phyloP scores from a whole-genome alignment of 192 early-diverging fungal genomes.

The Coemansia sp. region DNA sequence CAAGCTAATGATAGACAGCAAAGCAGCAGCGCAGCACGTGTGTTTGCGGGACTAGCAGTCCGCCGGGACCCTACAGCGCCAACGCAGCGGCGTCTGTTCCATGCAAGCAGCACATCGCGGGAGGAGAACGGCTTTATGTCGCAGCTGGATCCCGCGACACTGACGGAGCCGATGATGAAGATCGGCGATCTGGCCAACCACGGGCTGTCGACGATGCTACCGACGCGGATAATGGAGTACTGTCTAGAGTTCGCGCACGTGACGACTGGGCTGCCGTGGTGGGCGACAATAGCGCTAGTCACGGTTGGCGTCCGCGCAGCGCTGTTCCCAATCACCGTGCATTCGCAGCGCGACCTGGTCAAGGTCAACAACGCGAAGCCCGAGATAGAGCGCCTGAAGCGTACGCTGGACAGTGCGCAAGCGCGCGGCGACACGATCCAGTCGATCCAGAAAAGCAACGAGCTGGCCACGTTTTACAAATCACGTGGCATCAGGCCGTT shows the following conservation, averaged over 20 bases:
- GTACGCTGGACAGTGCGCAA: constrained; percentile 64
- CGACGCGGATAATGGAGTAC: constrained; percentile 72
- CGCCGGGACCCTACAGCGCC: neutral
- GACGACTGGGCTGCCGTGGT: constrained; percentile 88
- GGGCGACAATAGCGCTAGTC: constrained; percentile 77
- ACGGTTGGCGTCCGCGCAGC: constrained; percentile 65
- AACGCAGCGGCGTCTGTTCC: neutral
- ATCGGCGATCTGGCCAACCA: constrained; percentile 85
- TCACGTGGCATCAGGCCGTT: constrained; percentile 67
- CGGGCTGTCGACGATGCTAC: constrained; percentile 74
- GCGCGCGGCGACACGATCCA: constrained; percentile 60
- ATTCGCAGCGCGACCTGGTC: constrained; percentile 9
- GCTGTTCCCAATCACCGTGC: constrained; percentile 72
- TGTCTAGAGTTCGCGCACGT: constrained; percentile 81
- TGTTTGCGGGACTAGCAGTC: neutral
- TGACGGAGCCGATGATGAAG: constrained; percentile 49
- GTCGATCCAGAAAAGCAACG: constrained; percentile 55
- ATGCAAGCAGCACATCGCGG: neutral
- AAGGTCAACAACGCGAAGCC: constrained; percentile 62
- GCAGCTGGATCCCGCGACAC: neutral
- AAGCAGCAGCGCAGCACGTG: neutral
- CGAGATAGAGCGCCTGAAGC: constrained; percentile 65
- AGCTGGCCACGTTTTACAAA: constrained; percentile 66
- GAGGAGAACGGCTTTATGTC: neutral
- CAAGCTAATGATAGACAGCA: neutral